Conservation (phyloP, 176 grass and related monocot species). For the Oryza australiensis region DNA sequence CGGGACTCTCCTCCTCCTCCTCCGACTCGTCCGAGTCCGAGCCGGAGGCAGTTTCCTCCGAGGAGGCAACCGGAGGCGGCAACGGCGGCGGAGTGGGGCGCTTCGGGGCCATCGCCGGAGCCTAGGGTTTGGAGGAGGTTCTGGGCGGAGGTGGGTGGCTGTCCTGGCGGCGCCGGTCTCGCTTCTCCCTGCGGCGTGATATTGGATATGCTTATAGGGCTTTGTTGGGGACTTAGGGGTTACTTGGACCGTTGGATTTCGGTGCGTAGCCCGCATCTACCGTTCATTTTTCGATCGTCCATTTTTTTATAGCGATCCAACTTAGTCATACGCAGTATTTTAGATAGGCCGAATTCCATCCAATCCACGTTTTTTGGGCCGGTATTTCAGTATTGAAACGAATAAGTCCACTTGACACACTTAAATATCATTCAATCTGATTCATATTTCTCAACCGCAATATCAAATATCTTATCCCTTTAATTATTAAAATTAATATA, state of each 20-base stretch:
- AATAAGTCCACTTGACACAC: no score
- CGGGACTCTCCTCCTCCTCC: slow-evolving; percentile 25
- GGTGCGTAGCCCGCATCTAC: background rate
- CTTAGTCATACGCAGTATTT: no score
- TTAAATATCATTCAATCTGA: no score
- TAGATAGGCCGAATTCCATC: no score
- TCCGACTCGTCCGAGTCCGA: slow-evolving; percentile 31
- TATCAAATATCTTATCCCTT: no score
- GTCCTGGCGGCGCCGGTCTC: background rate
- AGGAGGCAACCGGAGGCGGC: slow-evolving; percentile 12
- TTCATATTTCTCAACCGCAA: no score
- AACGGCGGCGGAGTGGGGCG: slow-evolving; percentile 11
- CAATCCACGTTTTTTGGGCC: no score
- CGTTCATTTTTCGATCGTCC: background rate
- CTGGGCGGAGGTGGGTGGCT: background rate
- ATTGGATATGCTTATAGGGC: background rate
- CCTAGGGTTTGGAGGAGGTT: slow-evolving; percentile 14
- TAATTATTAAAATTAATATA: no score
- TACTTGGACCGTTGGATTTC: background rate
- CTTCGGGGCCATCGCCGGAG: slow-evolving; percentile 50
- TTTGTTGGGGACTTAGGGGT: no score
- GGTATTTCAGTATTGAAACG: no score
- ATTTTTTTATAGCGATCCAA: no score
- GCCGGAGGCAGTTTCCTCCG: slow-evolving; percentile 26
- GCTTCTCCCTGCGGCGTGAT: background rate